phyloP scores from a whole-genome alignment of 1,284 basidiomycete species.

The Apiotrichum laibachii region DNA sequence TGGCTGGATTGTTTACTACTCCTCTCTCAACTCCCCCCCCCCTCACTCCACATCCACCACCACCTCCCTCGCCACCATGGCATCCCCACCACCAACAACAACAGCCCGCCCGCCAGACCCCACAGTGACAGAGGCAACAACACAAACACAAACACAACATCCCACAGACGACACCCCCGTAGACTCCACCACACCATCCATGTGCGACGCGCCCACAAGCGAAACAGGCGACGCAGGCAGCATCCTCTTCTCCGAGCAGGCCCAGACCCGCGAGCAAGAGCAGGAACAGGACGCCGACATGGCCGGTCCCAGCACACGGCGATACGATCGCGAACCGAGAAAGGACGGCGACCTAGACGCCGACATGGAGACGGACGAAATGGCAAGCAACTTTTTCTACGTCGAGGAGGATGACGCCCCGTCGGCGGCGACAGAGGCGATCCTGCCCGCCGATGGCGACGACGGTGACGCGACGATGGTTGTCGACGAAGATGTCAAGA shows the following conservation, averaged over 20 bases:
- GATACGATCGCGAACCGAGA: neutral
- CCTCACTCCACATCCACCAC: neutral
- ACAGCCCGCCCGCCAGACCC: no score
- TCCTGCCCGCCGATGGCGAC: neutral
- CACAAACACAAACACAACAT: neutral
- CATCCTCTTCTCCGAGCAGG: conserved; percentile 43
- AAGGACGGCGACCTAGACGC: neutral
- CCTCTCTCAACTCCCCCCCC: neutral
- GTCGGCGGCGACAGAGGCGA: neutral
- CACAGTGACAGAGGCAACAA: neutral
- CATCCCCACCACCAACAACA: conserved; percentile 4
- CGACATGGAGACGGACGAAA: neutral
- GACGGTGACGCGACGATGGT: conserved; percentile 16
- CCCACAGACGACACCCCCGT: neutral
- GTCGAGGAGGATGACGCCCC: conserved; percentile 9
- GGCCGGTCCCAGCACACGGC: neutral
- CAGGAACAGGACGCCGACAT: neutral
- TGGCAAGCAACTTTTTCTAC: conserved; percentile 12
- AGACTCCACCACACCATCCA: conserved; percentile 1
- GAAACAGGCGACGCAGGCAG: conserved; percentile 31
- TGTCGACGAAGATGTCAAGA: conserved; percentile 42
- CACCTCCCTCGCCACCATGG: neutral
- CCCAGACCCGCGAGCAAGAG: conserved; percentile 5
- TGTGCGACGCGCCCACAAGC: conserved; percentile 20
- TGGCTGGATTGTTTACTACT: no score